Evolutionary conservation across 2,329 filamentous ascomycete species (phyloP), one percentile per base, ranked within the genome.

Genomic region (Phaeosphaeriaceae sp.): DNA sequence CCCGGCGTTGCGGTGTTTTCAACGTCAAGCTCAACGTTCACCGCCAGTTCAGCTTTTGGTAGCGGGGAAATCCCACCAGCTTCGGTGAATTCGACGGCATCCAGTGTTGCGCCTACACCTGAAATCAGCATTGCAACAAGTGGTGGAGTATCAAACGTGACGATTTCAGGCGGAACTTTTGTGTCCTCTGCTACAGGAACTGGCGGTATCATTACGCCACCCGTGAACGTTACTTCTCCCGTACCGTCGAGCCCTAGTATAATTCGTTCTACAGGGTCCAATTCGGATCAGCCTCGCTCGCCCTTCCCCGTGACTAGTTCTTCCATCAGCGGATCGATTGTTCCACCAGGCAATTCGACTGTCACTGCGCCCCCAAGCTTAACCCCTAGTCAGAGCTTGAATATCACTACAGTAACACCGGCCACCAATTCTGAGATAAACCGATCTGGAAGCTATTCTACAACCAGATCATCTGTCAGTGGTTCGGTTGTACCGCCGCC

Each of bases 61-160:
- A 48, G 19, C 40, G 62, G 64, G 4, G 36, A 57, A 11, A 54
- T 63, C 22, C 52, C 51, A 5, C 59, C 62, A 45, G 19, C 36
- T n/a, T 47, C 49, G n/a, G 36, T 54, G 4, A 64, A 58, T 15
- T 21, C 40, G 10, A 47, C 21, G 17, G 3, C 22, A 17, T 24
- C 22, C 7, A 25, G 22, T 25, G 45, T 15, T 47, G 22, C 22
- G 20, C 22, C 45, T 27, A 47, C 45, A 17, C 45, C 45, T 47
- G 21, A 25, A 25, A 15, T 47, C 2, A 25, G 15, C 15, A 25
- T 42, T 19, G 48, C 53, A 20, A 57, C 49, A 2, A 51, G 42
- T 15, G 31, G 40, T 20, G 53, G 53, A 7, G 25, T 40, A 17
- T 33, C 19, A 20, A 24, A 33, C 21, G 27, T 53, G 24, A 52